These are phyloP conservation scores for Coniophora puteana DNA, from an alignment of 1,284 basidiomycete species.

Conservation along the genomic window DNA sequence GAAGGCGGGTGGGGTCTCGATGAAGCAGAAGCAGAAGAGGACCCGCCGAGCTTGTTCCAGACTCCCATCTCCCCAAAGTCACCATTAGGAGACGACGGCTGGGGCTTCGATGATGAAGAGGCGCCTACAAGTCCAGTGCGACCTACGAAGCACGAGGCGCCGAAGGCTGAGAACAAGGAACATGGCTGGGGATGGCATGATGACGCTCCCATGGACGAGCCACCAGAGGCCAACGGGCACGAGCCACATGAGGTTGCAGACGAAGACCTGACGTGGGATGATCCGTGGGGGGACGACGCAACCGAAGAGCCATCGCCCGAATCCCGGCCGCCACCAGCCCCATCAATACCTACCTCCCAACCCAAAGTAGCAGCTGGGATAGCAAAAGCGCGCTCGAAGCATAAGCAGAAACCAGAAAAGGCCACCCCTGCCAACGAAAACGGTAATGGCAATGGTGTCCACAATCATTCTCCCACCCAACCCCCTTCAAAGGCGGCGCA, in stretches of 20 bases:
- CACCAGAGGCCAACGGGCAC: constrained; percentile 12
- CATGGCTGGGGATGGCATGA: constrained; percentile 70
- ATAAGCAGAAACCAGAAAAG: constrained; percentile 23
- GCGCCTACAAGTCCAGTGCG: constrained; percentile 9
- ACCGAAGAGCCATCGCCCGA: constrained; percentile 17
- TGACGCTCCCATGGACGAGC: constrained; percentile 30
- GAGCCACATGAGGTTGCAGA: constrained; percentile 22
- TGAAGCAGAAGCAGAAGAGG: constrained; percentile 8
- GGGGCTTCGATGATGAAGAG: constrained; percentile 58
- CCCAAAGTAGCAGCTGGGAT: constrained; percentile 52
- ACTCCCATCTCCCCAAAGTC: constrained; percentile 18
- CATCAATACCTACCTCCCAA: constrained; percentile 24
- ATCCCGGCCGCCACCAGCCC: constrained; percentile 19
- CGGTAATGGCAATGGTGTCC: constrained; percentile 11
- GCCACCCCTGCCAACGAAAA: constrained; percentile 18
- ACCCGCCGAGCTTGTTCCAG: constrained; percentile 6
- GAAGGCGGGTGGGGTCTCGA: constrained; percentile 8
- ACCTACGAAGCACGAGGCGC: constrained; percentile 12
- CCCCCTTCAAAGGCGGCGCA: constrained; percentile 13
- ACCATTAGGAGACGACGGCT: constrained; percentile 34
- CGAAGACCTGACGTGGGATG: constrained; percentile 45
- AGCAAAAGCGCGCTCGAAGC: constrained; percentile 30
- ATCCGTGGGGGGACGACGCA: constrained; percentile 56
- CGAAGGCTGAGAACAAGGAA: constrained; percentile 31
- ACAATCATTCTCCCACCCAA: constrained; percentile 11